These are phyloP conservation scores for Asparagopsis taxiformis DNA, from an alignment of 31 red algal species.

Conservation along the genomic window DNA sequence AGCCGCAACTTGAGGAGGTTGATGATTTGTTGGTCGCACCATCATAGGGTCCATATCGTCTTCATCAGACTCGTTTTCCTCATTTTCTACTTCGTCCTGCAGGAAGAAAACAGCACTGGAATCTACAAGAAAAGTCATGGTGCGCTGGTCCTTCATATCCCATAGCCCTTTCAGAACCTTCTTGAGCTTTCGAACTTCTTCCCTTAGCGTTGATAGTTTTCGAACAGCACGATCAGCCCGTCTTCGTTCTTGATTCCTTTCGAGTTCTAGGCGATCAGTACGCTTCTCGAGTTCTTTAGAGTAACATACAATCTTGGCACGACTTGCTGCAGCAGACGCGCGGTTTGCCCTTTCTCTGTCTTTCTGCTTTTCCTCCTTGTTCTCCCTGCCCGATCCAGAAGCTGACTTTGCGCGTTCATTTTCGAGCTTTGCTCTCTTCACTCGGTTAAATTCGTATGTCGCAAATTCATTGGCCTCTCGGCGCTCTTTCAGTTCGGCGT, in stretches of 20 bases:
- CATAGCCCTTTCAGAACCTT: slow-evolving; percentile 3
- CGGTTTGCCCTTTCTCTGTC: slow-evolving; percentile 2
- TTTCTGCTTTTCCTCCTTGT: too few species aligned
- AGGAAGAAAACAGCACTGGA: slow-evolving; percentile 8
- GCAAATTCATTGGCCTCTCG: slow-evolving; percentile 10
- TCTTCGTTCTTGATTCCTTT: neutral
- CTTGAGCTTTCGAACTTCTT: neutral
- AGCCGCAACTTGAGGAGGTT: too few species aligned
- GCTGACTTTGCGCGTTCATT: neutral
- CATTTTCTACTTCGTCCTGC: neutral
- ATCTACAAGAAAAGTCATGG: neutral
- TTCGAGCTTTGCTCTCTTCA: neutral
- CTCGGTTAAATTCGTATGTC: neutral
- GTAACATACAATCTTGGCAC: slow-evolving; percentile 11
- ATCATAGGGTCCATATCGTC: neutral
- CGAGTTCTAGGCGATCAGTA: neutral
- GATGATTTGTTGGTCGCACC: neutral
- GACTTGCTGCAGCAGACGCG: slow-evolving; percentile 8
- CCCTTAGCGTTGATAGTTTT: neutral
- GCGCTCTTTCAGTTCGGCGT: slow-evolving; percentile 16
- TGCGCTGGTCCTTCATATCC: slow-evolving; percentile 12
- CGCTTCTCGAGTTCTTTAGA: slow-evolving; percentile 5
- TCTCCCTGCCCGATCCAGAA: neutral
- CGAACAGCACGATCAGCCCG: neutral
- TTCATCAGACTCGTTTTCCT: neutral